These are phyloP conservation scores for Chrysophaeum taylorii DNA, from an alignment of 352 stramenopile genomes.

Conservation along the genomic window DNA sequence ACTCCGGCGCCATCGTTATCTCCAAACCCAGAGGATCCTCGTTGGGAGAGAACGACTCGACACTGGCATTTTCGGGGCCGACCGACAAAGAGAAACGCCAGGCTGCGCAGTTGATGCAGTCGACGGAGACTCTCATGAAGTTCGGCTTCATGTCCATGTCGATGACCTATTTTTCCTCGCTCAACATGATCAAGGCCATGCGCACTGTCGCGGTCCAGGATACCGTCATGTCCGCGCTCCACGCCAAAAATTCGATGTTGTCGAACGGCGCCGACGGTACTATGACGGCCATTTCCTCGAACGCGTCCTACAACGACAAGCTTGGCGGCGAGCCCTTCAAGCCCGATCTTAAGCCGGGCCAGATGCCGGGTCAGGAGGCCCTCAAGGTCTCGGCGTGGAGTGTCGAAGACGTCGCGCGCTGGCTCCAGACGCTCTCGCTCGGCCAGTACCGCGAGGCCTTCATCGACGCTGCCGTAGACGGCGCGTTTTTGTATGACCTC, in stretches of 20 bases:
- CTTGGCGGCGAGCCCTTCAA: constrained; percentile 24
- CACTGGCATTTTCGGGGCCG: constrained; percentile 29
- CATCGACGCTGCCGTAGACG: constrained; percentile 55
- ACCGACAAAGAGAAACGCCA: constrained; percentile 59
- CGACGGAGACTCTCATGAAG: constrained; percentile 93
- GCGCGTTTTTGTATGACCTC: constrained; percentile 59
- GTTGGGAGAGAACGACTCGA: constrained; percentile 8
- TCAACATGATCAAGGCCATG: constrained; percentile 94
- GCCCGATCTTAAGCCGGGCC: constrained; percentile 33
- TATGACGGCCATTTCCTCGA: background rate
- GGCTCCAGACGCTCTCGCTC: constrained; percentile 52
- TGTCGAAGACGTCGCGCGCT: constrained; percentile 56
- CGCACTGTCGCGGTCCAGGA: constrained; percentile 77
- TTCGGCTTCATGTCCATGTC: constrained; percentile 96
- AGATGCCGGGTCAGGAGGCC: constrained; percentile 40
- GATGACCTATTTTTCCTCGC: constrained; percentile 90
- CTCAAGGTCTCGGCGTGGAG: constrained; percentile 50
- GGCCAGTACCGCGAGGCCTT: constrained; percentile 60
- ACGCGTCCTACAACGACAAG: constrained; percentile 21
- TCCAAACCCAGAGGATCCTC: no score
- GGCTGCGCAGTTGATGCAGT: constrained; percentile 84
- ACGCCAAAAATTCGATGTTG: constrained; percentile 15
- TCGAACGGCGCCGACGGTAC: constrained; percentile 25
- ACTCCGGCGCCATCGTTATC: background rate
- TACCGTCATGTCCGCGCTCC: constrained; percentile 56